A percentile compares a stretch with the other conserved stretches of the same genome.
Evolutionary conservation across 805 yeast species (phyloP).

Genomic region (Wickerhamiella azymoides): DNA sequence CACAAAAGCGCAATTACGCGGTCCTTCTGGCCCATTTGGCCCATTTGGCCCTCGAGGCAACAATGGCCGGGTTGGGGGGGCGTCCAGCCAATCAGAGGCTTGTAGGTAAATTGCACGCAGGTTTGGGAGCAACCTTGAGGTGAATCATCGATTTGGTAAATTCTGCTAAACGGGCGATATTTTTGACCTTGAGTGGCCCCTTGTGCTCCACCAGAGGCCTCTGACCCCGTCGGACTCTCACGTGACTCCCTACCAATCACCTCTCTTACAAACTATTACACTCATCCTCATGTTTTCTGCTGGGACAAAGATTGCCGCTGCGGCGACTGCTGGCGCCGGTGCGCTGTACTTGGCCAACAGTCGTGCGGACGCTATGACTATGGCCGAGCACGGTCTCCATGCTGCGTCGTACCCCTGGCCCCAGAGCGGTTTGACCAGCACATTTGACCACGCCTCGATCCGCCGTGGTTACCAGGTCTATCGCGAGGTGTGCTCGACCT

Average conservation of each 20-base stretch:
- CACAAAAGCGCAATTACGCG: no score
- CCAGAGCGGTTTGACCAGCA: constrained; percentile 50
- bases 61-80: no score
- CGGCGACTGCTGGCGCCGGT: constrained; percentile 47
- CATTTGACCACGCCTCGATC: constrained; percentile 88
- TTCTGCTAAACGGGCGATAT: no score
- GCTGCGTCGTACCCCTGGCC: constrained; percentile 90
- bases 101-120: no score
- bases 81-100: no score
- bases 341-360: constrained; percentile 29
- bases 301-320: constrained; percentile 14
- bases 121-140: no score
- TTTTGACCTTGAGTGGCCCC: background rate
- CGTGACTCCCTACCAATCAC: constrained; percentile 8
- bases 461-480: constrained; percentile 99
- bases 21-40: no score
- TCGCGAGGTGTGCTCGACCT: constrained; percentile 97
- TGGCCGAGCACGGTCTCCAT: constrained; percentile 97
- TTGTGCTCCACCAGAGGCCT: background rate
- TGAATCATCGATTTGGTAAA: no score
- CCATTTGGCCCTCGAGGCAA: no score
- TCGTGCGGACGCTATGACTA: constrained; percentile 91
- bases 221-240: background rate
- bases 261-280: constrained; percentile 8
- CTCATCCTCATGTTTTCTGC: constrained; percentile 10